phyloP scores from a whole-genome alignment of 2,329 filamentous ascomycete genomes.

The Trichoderma simmonsii region DNA sequence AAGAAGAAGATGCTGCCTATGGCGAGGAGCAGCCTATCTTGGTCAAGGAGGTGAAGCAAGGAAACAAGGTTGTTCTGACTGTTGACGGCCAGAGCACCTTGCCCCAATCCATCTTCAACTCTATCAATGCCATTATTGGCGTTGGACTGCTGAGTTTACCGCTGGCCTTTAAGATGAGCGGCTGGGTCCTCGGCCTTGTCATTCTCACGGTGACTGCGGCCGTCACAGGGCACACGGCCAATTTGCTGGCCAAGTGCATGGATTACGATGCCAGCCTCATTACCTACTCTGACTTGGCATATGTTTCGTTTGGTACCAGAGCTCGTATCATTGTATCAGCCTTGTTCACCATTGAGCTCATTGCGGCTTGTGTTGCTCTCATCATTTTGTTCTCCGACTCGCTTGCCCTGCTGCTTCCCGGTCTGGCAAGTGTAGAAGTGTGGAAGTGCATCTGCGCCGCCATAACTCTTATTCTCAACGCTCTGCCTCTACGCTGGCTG shows the following conservation, averaged over 20 bases:
- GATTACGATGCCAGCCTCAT: slow-evolving; percentile 81
- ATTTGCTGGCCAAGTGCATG: slow-evolving; percentile 81
- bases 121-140: slow-evolving; percentile 87
- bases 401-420: slow-evolving; percentile 72
- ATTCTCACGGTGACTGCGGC: slow-evolving; percentile 72
- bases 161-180: slow-evolving; percentile 80
- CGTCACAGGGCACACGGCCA: slow-evolving; percentile 82
- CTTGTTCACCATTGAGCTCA: slow-evolving; percentile 81
- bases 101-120: slow-evolving; percentile 94
- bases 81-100: slow-evolving; percentile 93
- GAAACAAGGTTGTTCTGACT: slow-evolving; percentile 78
- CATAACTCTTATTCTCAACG: slow-evolving; percentile 76
- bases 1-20: slow-evolving; percentile 38
- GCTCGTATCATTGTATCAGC: slow-evolving; percentile 80
- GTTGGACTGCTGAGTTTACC: slow-evolving; percentile 87
- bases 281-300: slow-evolving; percentile 92
- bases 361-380: slow-evolving; percentile 85
- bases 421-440: slow-evolving; percentile 57
- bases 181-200: slow-evolving; percentile 78
- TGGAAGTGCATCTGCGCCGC: slow-evolving; percentile 87
- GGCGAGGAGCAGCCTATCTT: slow-evolving; percentile 70
- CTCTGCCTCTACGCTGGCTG: slow-evolving; percentile 76
- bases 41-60: slow-evolving; percentile 86
- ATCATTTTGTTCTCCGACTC: slow-evolving; percentile 94
- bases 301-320: slow-evolving; percentile 79